Percentiles rank a stretch among this genome's conserved stretches.
Conservation (phyloP, 1,139 yeast genomes). For the Nadsonia commutata region DNA sequence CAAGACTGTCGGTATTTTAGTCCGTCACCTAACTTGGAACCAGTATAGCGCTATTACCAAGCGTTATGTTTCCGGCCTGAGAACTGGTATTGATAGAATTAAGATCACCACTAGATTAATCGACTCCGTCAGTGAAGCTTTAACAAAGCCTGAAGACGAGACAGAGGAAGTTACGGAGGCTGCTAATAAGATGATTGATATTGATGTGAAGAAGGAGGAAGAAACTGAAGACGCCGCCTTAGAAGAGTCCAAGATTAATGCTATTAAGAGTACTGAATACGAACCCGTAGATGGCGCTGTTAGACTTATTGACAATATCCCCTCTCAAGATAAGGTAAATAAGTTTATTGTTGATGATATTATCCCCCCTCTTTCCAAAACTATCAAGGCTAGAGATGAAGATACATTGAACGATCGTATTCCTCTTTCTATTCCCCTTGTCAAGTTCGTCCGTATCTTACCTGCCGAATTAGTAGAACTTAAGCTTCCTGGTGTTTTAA, state of each 20-base stretch:
- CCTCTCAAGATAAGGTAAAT: constrained; percentile 30
- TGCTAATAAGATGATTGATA: constrained; percentile 6
- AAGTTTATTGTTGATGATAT: constrained; percentile 41
- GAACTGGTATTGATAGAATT: constrained; percentile 35
- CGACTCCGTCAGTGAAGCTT: constrained; percentile 46
- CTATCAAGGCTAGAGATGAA: constrained; percentile 35
- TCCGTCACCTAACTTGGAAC: constrained; percentile 53
- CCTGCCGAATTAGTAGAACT: constrained; percentile 39
- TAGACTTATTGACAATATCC: constrained; percentile 19
- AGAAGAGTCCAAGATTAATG: constrained; percentile 7
- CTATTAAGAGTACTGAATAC: constrained; percentile 8
- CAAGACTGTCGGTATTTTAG: constrained; percentile 43
- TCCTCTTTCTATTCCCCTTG: constrained; percentile 70
- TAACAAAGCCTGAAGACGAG: constrained; percentile 15
- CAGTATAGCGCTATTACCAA: constrained; percentile 66
- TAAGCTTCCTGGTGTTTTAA: constrained; percentile 67
- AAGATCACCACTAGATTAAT: constrained; percentile 49
- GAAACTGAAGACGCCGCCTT: constrained; percentile 6
- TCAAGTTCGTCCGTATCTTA: constrained; percentile 53
- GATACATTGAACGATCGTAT: constrained; percentile 65
- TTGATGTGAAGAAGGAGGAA: constrained; percentile 8
- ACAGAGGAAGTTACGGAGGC: constrained; percentile 8
- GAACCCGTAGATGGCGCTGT: constrained; percentile 11
- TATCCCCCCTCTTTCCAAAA: constrained; percentile 45
- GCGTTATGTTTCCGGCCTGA: constrained; percentile 50